These are phyloP conservation scores for Pythium aquatile DNA, from an alignment of 352 stramenopile species.

Conservation along the genomic window DNA sequence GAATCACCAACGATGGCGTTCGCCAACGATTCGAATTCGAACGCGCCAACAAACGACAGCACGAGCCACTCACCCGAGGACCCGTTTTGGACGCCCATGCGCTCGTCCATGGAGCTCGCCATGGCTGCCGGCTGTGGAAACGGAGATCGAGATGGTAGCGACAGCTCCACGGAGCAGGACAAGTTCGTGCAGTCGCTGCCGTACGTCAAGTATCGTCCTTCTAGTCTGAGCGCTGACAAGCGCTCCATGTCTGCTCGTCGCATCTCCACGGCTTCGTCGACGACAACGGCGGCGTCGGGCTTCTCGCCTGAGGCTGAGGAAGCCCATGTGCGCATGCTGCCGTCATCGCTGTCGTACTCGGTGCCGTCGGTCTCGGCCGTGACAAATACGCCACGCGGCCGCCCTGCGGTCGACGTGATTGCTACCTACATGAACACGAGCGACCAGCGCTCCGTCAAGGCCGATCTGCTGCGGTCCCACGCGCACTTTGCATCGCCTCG, in stretches of 20 bases:
- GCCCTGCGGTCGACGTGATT: slow-evolving; percentile 80
- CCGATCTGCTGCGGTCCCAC: slow-evolving; percentile 72
- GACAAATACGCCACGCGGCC: slow-evolving; percentile 63
- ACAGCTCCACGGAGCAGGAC: slow-evolving; percentile 1
- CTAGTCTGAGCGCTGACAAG: slow-evolving; percentile 32
- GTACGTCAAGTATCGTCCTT: slow-evolving; percentile 59
- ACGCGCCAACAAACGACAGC: slow-evolving; percentile 6
- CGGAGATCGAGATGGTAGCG: neutral
- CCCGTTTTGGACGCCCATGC: neutral
- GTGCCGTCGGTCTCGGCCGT: slow-evolving; percentile 56
- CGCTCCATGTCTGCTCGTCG: slow-evolving; percentile 35
- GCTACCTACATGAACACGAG: slow-evolving; percentile 90
- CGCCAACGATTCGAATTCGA: slow-evolving; percentile 4
- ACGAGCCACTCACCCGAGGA: slow-evolving; percentile 6
- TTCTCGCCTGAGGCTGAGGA: slow-evolving; percentile 36
- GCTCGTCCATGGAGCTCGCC: slow-evolving; percentile 8
- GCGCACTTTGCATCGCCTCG: slow-evolving; percentile 72
- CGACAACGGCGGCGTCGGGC: slow-evolving; percentile 36
- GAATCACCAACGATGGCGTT: slow-evolving; percentile 3
- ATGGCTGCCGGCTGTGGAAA: neutral
- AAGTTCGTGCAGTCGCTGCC: slow-evolving; percentile 59
- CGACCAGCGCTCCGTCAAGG: slow-evolving; percentile 74
- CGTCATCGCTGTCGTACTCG: slow-evolving; percentile 68
- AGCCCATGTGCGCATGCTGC: slow-evolving; percentile 31
- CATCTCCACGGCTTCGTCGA: slow-evolving; percentile 44